Conservation (phyloP, 164 flowering plant species). For the Chimonanthus praecox region DNA sequence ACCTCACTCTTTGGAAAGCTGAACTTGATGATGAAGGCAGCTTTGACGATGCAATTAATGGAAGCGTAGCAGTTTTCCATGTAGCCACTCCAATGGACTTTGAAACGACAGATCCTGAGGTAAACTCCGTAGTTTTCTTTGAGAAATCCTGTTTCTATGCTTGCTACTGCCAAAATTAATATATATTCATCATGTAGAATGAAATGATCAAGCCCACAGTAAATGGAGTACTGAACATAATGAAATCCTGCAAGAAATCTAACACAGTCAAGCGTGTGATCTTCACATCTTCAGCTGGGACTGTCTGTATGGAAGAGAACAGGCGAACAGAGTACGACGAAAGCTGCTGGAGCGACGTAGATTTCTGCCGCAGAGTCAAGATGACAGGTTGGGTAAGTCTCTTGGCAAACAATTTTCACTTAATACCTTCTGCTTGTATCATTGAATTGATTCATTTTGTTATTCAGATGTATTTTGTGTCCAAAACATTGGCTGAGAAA, state of each 20-base stretch:
- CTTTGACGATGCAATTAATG: conserved; percentile 19
- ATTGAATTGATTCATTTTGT: neutral
- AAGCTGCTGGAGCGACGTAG: conserved; percentile 22
- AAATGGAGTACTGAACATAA: conserved; percentile 23
- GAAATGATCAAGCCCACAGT: conserved; percentile 29
- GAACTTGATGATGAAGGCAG: conserved; percentile 24
- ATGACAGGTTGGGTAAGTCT: conserved; percentile 30
- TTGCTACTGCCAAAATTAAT: neutral
- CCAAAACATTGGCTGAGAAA: conserved; percentile 29
- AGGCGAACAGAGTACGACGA: conserved; percentile 16
- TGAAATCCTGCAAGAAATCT: conserved; percentile 25
- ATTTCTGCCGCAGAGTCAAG: conserved; percentile 16
- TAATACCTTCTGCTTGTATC: neutral
- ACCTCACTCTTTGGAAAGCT: conserved; percentile 24
- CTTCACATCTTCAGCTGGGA: conserved; percentile 30
- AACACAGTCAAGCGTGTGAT: conserved; percentile 21
- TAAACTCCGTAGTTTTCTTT: neutral
- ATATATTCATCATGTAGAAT: conserved; percentile 11
- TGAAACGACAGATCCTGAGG: conserved; percentile 25
- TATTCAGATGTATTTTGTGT: conserved; percentile 27
- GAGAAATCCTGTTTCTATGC: neutral
- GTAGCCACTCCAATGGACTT: conserved; percentile 31
- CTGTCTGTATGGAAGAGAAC: conserved; percentile 17
- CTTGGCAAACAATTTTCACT: neutral
- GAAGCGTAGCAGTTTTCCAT: conserved; percentile 21